Conservation (phyloP, 2,329 filamentous ascomycete genomes). For the Hymenoscyphus scutula region DNA sequence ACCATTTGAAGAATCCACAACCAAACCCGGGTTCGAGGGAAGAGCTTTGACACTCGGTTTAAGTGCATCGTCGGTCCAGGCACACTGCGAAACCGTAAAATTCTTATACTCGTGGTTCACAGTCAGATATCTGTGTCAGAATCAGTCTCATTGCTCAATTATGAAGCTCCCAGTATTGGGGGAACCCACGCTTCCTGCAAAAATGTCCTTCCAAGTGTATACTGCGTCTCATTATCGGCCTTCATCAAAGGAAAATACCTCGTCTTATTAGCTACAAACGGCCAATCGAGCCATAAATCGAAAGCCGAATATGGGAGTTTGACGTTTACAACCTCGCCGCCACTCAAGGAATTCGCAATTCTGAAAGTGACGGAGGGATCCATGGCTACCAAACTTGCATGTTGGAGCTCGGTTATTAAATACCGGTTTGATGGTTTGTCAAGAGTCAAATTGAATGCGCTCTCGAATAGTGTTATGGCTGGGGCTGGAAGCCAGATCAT, state of each 20-base stretch:
- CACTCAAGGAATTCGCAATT: slow-evolving; percentile 30
- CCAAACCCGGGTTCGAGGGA: neutral
- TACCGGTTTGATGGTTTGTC: slow-evolving; percentile 37
- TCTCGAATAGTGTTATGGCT: slow-evolving; percentile 38
- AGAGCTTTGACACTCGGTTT: neutral
- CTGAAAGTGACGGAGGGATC: slow-evolving; percentile 38
- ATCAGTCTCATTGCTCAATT: neutral
- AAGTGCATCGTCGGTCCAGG: neutral
- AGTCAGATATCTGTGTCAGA: slow-evolving; percentile 4
- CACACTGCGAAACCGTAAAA: slow-evolving; percentile 13
- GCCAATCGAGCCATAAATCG: slow-evolving; percentile 38
- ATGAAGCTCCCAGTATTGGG: neutral
- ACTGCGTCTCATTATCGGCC: slow-evolving; percentile 37
- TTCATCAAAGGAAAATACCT: slow-evolving; percentile 40
- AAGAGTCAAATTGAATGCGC: slow-evolving; percentile 37
- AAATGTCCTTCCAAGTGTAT: slow-evolving; percentile 40
- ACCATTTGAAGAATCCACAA: neutral
- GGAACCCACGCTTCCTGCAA: slow-evolving; percentile 38
- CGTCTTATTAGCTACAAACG: slow-evolving; percentile 27
- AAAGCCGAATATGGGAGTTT: slow-evolving; percentile 39
- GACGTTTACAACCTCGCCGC: slow-evolving; percentile 31
- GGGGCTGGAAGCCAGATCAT: slow-evolving; percentile 39
- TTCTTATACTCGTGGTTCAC: slow-evolving; percentile 11
- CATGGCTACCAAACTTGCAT: slow-evolving; percentile 25
- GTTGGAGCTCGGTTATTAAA: slow-evolving; percentile 30